Base-by-base conservation (phyloP, 164 flowering plant genomes). In the Stephania japonica region DNA sequence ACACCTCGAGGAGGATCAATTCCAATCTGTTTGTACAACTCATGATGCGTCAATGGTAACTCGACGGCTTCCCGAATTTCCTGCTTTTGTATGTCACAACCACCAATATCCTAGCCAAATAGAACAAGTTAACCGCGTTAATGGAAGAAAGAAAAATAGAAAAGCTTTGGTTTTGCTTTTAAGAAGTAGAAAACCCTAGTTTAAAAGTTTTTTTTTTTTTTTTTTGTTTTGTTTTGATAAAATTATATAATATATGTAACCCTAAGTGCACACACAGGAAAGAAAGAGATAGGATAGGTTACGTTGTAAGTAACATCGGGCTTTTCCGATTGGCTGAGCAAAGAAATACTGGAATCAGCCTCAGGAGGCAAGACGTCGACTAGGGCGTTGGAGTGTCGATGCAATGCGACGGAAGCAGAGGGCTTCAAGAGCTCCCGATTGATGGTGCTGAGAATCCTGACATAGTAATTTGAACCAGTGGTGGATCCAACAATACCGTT, bases 1-100 rank as follows among this genome's bases (percentile, higher is more conserved):
- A 95, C 99, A 73, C 99, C 99, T 14, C 97, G 90, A 38, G 98
- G 99, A 72, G 98, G 98, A 73, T 95, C 98, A 24, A 95, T 95
- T 2, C 99, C 99, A 81, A 95, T 95, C 77, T 95, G 98, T 49
- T 92, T 88, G 83, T 95, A 95, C 6, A 94, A 77, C 38, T 94
- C 99, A 80, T 92, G 99, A 81, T 94, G 99, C 9, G 99, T 94
- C 75, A 94, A 79, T 0, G 99, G 99, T 24, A 94, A 78, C 80
- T 94, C 99, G 62, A 94, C 98, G 59, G 99, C 99, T 82, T 94
- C 99, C 76, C 98, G 88, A 42, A 94, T 94, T 82, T 95, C 99
- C 78, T 95, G 99, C 79, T 93, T 93, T 78, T 95, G 99, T 79
- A 93, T 93, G 75, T 95, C 99, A 77, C 97, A 95, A 23, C 99